Percentiles rank a stretch among this genome's conserved stretches.
Evolutionary conservation across 1,284 basidiomycete species (phyloP).

Genomic region (Puccinia triticina): DNA sequence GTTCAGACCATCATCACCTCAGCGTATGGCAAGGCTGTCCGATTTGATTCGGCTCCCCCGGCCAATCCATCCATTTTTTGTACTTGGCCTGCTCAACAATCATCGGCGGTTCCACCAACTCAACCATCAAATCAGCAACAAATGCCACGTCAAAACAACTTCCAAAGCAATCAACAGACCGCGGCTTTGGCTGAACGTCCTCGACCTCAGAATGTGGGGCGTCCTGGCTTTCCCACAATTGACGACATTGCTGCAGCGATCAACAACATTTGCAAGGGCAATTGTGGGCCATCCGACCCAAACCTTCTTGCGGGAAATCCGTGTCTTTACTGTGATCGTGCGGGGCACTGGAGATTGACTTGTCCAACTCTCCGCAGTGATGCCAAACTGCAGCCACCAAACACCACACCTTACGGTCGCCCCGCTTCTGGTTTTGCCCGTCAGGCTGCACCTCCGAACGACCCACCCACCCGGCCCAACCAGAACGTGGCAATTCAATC

Average conservation of each 20-base stretch:
- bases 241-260: background rate
- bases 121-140: background rate
- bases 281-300: background rate
- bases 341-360: background rate
- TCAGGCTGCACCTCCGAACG: background rate
- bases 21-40: background rate
- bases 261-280: slow-evolving; percentile 8
- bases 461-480: background rate
- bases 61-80: background rate
- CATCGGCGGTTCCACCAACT: background rate
- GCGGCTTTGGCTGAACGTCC: too few species aligned
- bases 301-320: background rate
- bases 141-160: background rate
- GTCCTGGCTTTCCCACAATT: background rate
- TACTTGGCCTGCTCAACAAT: background rate
- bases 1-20: slow-evolving; percentile 14
- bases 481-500: background rate
- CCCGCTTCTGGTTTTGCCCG: slow-evolving; percentile 19
- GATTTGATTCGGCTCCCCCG: background rate
- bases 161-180: too few species aligned
- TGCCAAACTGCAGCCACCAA: background rate
- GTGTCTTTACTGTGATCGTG: background rate
- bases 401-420: background rate
- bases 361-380: slow-evolving; percentile 6
- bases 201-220: background rate